Evolutionary conservation across 2,329 filamentous ascomycete species (phyloP).

Genomic region (Ascocoryne sarcoides): DNA sequence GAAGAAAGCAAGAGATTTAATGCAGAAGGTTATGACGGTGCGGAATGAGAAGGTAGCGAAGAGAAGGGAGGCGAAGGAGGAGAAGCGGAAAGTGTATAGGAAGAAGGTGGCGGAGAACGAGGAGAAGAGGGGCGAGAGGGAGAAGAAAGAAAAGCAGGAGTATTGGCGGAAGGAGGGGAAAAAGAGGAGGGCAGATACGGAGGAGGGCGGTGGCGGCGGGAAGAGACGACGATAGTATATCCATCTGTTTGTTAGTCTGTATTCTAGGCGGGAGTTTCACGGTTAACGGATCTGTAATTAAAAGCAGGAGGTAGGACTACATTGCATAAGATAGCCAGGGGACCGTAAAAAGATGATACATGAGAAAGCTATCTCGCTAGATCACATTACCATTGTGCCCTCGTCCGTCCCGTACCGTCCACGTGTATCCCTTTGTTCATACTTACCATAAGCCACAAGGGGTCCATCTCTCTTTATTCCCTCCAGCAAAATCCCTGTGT

Average conservation of each 20-base stretch:
- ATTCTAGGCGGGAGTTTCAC: no score
- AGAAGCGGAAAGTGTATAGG: slow-evolving; percentile 69
- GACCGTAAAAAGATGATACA: no score
- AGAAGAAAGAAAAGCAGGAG: slow-evolving; percentile 87
- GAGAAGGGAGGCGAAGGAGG: slow-evolving; percentile 77
- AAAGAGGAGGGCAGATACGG: slow-evolving; percentile 54
- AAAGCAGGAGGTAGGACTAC: no score
- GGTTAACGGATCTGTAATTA: no score
- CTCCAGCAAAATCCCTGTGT: no score
- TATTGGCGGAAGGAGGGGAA: slow-evolving; percentile 89
- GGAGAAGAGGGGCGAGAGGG: slow-evolving; percentile 77
- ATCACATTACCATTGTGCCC: no score
- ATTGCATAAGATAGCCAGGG: no score
- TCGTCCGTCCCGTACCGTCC: no score
- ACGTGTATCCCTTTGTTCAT: no score
- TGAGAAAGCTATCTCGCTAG: no score
- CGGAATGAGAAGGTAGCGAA: slow-evolving; percentile 86
- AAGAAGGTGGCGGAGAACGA: slow-evolving; percentile 71
- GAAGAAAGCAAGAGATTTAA: slow-evolving; percentile 75
- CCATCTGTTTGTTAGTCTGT: slow-evolving; percentile 3
- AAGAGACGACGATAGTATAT: slow-evolving; percentile 13
- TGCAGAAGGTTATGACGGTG: slow-evolving; percentile 88
- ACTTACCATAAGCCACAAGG: no score
- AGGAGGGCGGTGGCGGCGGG: slow-evolving; percentile 36
- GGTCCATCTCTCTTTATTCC: no score